Conservation (phyloP, 257 asterid genomes). For the Verbascum thapsus region DNA sequence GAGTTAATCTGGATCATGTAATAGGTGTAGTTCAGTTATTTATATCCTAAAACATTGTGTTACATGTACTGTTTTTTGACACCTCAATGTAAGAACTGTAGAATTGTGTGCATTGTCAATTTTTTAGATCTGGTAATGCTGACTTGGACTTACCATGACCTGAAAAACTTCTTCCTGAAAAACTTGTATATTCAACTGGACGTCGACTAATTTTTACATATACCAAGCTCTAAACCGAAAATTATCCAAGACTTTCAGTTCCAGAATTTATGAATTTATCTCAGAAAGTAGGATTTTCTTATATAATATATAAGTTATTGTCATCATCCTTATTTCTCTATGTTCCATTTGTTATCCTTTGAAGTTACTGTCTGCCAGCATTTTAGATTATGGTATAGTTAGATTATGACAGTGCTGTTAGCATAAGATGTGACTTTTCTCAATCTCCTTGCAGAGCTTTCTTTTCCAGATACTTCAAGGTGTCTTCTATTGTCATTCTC, state of each 20-base stretch:
- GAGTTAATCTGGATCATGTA: no score
- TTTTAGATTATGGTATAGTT: neutral
- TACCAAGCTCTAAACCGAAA: neutral
- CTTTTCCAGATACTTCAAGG: conserved; percentile 32
- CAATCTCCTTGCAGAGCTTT: conserved; percentile 20
- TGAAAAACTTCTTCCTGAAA: neutral
- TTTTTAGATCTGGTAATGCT: neutral
- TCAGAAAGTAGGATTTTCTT: no score
- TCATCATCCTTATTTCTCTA: no score
- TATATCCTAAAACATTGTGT: no score
- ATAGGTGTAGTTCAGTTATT: no score
- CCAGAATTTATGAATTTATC: no score
- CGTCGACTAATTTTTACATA: neutral
- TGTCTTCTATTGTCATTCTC: conserved; percentile 20
- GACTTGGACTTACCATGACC: neutral
- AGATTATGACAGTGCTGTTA: neutral
- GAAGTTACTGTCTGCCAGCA: neutral
- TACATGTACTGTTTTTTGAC: no score
- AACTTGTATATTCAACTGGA: neutral
- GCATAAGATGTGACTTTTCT: neutral
- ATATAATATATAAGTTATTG: no score
- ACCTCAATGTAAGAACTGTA: neutral
- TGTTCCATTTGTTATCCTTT: neutral
- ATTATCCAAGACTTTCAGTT: no score
- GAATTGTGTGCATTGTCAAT: neutral